phyloP scores from a whole-genome alignment of 1,139 yeast species.

The Pichia sp. region DNA sequence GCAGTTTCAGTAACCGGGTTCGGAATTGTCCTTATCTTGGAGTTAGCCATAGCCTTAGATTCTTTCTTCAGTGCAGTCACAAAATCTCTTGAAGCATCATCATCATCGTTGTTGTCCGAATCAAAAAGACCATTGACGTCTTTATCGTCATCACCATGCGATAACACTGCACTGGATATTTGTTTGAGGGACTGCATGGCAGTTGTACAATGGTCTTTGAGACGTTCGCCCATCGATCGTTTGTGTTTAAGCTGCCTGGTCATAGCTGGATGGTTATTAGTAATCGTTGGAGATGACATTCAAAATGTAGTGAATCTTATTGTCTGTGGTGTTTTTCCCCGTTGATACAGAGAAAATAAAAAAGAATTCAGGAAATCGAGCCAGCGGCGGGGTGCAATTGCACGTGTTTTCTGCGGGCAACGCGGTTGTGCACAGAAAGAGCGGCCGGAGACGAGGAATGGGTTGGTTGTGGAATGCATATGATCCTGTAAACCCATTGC shows the following conservation, averaged over 20 bases:
- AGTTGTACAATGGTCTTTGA: constrained; percentile 4
- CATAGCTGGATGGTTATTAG: constrained; percentile 12
- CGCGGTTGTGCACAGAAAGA: too few species aligned
- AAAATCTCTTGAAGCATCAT: background rate
- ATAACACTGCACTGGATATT: constrained; percentile 10
- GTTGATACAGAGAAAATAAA: too few species aligned
- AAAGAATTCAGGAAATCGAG: too few species aligned
- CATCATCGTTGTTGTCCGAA: background rate
- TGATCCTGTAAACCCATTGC: too few species aligned
- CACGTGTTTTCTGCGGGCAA: too few species aligned
- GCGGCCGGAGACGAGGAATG: too few species aligned
- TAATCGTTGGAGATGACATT: background rate
- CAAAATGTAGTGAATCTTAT: background rate
- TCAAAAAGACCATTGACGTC: constrained; percentile 6
- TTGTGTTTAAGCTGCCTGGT: constrained; percentile 3
- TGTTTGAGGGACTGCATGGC: constrained; percentile 11
- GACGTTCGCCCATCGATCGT: constrained; percentile 7
- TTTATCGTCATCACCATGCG: constrained; percentile 3
- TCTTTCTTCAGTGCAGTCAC: constrained; percentile 1
- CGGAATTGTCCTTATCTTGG: background rate
- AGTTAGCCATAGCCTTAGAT: background rate
- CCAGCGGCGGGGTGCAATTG: too few species aligned
- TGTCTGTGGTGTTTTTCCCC: background rate
- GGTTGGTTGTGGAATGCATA: too few species aligned
- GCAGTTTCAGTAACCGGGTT: background rate